Evolutionary conservation across 176 grass and related monocot genomes (phyloP).

Genomic region (Carex parvula): DNA sequence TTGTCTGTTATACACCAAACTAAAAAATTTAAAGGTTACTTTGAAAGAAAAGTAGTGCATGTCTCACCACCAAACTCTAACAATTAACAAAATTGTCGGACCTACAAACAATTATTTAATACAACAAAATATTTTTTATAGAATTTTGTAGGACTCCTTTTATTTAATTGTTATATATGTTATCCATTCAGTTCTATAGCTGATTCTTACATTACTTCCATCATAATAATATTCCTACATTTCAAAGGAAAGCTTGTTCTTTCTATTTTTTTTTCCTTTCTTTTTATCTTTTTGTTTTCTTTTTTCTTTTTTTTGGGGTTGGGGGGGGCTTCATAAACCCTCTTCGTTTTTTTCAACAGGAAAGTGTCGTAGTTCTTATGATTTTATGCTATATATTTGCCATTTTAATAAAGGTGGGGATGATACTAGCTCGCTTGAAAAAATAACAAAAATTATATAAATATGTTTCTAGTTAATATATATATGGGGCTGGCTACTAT

Average conservation of each 20-base stretch:
- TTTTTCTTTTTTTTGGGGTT: no score
- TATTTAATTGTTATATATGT: neutral
- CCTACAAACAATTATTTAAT: neutral
- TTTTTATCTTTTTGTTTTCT: neutral
- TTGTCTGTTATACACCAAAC: neutral
- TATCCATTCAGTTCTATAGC: neutral
- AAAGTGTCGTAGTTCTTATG: no score
- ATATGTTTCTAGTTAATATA: no score
- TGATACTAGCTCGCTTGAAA: no score
- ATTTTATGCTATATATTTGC: no score
- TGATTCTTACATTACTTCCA: neutral
- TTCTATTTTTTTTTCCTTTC: neutral
- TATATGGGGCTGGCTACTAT: no score
- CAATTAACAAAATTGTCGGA: neutral
- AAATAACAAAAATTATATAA: no score
- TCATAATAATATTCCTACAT: neutral
- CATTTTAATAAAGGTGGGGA: no score
- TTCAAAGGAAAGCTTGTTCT: no score
- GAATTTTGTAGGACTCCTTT: neutral
- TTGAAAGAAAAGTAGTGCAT: neutral
- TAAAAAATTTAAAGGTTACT: neutral
- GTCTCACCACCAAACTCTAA: neutral
- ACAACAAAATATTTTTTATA: neutral
- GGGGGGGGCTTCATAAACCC: no score
- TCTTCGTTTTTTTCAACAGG: no score